A percentile compares a stretch with the other conserved stretches of the same genome.
These are phyloP conservation scores for Pseudoneurospora amorphoporcata DNA, from an alignment of 495 filamentous ascomycete species.

Conservation along the genomic window DNA sequence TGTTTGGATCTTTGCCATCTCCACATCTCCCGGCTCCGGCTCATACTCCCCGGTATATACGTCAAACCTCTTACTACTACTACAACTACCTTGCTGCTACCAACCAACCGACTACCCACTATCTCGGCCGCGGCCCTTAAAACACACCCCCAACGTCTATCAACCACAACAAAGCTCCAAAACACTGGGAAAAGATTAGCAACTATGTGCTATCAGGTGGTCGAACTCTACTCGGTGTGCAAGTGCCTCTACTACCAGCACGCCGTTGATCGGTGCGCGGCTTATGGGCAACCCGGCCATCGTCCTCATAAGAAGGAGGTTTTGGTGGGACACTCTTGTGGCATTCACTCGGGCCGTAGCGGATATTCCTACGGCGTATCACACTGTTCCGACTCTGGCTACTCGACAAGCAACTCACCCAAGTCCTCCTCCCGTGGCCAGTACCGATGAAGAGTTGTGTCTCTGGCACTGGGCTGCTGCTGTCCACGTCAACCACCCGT, in stretches of 20 bases:
- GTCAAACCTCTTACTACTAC: neutral
- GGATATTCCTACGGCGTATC: neutral
- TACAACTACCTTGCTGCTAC: neutral
- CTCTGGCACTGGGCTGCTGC: neutral
- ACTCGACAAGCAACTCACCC: neutral
- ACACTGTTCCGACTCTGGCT: neutral
- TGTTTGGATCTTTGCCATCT: neutral
- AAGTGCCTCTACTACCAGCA: slow-evolving; percentile 74
- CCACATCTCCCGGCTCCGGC: neutral
- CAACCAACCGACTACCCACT: neutral
- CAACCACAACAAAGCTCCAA: neutral
- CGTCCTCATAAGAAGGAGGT: neutral
- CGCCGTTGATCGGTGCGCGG: slow-evolving; percentile 60
- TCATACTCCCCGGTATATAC: neutral
- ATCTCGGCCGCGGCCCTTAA: neutral
- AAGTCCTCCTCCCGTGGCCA: neutral
- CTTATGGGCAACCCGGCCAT: slow-evolving; percentile 36
- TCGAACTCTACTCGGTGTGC: slow-evolving; percentile 72
- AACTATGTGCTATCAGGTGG: slow-evolving; percentile 60
- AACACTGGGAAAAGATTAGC: neutral
- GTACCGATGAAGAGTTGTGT: neutral
- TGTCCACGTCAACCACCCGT: neutral
- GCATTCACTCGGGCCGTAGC: neutral
- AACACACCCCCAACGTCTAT: neutral
- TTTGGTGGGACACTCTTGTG: neutral